phyloP scores from a whole-genome alignment of 805 yeast genomes.

The Pichia paraexigua region DNA sequence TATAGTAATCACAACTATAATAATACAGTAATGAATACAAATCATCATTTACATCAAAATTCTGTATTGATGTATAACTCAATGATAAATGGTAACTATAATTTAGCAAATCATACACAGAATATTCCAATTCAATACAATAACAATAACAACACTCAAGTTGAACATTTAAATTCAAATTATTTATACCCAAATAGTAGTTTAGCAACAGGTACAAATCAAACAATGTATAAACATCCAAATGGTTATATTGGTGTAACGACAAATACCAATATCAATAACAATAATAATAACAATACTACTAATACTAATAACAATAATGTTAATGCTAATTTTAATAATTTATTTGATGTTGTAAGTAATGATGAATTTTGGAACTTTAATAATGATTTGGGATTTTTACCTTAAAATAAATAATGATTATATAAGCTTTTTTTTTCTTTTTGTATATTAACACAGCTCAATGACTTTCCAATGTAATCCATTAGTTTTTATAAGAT shows the following conservation, averaged over 20 bases:
- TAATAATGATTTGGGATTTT: slow-evolving; percentile 42
- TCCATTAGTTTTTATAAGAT: slow-evolving; percentile 14
- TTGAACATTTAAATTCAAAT: neutral
- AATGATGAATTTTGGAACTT: slow-evolving; percentile 41
- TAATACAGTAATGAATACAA: neutral
- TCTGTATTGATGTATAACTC: neutral
- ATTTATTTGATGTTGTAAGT: slow-evolving; percentile 14
- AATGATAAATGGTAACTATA: neutral
- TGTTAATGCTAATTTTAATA: slow-evolving; percentile 4
- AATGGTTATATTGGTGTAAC: neutral
- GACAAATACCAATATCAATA: neutral
- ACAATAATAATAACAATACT: neutral
- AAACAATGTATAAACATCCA: neutral
- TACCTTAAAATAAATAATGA: slow-evolving; percentile 22
- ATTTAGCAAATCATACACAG: neutral
- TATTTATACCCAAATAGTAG: neutral
- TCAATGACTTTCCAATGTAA: slow-evolving; percentile 1
- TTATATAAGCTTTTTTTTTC: too few species aligned
- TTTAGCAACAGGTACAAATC: neutral
- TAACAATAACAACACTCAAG: neutral
- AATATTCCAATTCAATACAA: neutral
- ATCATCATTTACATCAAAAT: neutral
- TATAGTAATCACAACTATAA: neutral
- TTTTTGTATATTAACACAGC: too few species aligned
- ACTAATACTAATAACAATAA: neutral